phyloP scores from a whole-genome alignment of 148 eudicot species.

The Persicaria tinctoria region DNA sequence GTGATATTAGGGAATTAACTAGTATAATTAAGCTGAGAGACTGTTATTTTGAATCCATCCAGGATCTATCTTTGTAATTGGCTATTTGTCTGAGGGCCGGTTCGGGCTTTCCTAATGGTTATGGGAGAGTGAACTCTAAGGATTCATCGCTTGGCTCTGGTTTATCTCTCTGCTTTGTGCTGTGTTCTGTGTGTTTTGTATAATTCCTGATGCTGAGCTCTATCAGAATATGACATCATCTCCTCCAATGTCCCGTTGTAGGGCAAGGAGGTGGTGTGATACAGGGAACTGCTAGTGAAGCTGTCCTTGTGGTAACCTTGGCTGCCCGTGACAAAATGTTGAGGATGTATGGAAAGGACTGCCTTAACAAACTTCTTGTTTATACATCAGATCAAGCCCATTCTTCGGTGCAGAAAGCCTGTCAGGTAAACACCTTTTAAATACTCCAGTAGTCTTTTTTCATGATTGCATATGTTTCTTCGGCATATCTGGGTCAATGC shows the following conservation, averaged over 20 bases:
- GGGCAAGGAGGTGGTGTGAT: slow-evolving; percentile 95
- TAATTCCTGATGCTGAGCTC: not conserved
- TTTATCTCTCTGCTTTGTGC: no score
- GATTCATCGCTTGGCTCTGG: no score
- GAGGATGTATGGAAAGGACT: slow-evolving; percentile 63
- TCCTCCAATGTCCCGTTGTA: slow-evolving; percentile 21
- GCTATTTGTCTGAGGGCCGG: no score
- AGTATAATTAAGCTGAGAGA: no score
- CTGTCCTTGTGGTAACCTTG: slow-evolving; percentile 69
- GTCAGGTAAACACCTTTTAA: not conserved
- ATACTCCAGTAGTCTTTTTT: not conserved
- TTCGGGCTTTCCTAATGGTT: no score
- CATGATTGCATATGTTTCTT: not conserved
- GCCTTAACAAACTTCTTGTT: slow-evolving; percentile 62
- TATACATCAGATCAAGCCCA: slow-evolving; percentile 95
- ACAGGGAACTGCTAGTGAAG: slow-evolving; percentile 99
- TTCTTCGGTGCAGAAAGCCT: slow-evolving; percentile 69
- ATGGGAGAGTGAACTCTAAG: no score
- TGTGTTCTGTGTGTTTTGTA: no score
- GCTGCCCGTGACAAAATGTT: slow-evolving; percentile 91
- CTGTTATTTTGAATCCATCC: no score
- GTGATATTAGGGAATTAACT: no score
- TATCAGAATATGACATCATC: not conserved
- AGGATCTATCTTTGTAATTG: no score
- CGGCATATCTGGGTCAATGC: not conserved